A percentile compares a stretch with the other conserved stretches of the same genome.
phyloP scores from a whole-genome alignment of 257 asterid species.

The Solanum bulbocastanum region DNA sequence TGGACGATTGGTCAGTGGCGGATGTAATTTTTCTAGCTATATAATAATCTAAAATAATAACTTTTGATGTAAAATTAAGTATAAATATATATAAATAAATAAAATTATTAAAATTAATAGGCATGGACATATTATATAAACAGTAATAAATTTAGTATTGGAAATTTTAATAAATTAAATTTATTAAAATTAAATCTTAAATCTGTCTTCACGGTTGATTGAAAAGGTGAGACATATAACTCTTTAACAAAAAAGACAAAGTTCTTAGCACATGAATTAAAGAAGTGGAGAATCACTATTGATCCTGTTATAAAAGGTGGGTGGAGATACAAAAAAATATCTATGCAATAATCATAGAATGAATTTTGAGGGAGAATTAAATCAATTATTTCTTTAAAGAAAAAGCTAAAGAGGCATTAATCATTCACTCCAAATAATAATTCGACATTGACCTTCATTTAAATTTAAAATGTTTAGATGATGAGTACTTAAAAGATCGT shows the following conservation, averaged over 20 bases:
- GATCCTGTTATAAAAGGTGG: neutral
- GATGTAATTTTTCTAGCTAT: neutral
- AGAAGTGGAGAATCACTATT: neutral
- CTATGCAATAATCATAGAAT: neutral
- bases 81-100: neutral
- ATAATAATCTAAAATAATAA: neutral
- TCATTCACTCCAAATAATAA: neutral
- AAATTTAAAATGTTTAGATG: neutral
- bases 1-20: neutral
- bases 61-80: neutral
- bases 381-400: neutral
- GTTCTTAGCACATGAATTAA: neutral
- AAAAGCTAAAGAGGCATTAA: neutral
- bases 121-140: neutral
- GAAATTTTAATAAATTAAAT: neutral
- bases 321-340: neutral
- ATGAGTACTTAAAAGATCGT: neutral
- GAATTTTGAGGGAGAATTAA: neutral
- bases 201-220: neutral
- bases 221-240: neutral
- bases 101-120: neutral
- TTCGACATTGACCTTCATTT: neutral
- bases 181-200: neutral
- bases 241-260: neutral
- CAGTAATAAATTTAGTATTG: neutral